A percentile compares a stretch with the other conserved stretches of the same genome.
phyloP scores from a whole-genome alignment of 2,329 filamentous ascomycete species.

The Colletotrichum aenigma region DNA sequence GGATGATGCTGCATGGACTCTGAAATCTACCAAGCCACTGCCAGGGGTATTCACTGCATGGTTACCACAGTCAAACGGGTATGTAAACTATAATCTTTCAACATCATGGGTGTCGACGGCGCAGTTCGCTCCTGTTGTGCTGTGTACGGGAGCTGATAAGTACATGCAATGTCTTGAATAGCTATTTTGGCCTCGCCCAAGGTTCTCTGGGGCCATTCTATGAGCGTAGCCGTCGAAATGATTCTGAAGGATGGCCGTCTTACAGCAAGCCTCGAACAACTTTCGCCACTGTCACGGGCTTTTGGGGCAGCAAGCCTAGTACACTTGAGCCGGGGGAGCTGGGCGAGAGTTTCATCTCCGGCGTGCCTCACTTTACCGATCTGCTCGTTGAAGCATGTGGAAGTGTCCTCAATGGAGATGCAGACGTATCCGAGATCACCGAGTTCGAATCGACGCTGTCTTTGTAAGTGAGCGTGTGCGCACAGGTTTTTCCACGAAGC shows the following conservation, averaged over 20 bases:
- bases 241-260: not conserved
- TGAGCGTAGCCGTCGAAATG: not conserved
- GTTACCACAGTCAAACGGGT: not conserved
- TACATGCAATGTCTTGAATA: not conserved
- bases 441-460: not conserved
- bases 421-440: not conserved
- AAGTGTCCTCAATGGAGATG: not conserved
- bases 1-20: not conserved
- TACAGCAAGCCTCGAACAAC: not conserved
- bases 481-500: not conserved
- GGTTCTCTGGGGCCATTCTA: not conserved
- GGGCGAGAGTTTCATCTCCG: constrained; percentile 71
- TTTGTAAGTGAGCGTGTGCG: not conserved
- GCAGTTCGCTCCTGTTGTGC: not conserved
- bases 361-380: constrained; percentile 64
- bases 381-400: not conserved
- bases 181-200: not conserved
- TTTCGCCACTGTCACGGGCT: not conserved
- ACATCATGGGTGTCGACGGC: not conserved
- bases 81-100: not conserved
- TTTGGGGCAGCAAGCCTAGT: not conserved
- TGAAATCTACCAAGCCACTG: not conserved
- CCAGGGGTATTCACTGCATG: not conserved
- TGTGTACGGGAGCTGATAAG: not conserved
- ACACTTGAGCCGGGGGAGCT: not conserved